Base-by-base conservation (phyloP, 805 yeast species). In the Kodamaea jinghongensis region DNA sequence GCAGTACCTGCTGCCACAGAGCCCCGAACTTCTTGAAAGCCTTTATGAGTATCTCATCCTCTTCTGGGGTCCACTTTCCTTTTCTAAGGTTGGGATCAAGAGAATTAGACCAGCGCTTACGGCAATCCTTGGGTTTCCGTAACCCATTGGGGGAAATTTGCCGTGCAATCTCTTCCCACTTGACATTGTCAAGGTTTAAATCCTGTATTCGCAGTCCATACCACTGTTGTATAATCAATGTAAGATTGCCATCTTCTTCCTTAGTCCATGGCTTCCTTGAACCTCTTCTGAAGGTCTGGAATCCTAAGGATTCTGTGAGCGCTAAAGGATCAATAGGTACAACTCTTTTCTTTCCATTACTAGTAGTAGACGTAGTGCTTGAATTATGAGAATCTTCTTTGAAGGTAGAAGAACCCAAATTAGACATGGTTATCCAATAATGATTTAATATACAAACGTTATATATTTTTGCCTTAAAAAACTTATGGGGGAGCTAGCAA, bases 91-190 rank as follows among this genome's bases (percentile, higher is more conserved):
- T 76, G 2, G 97, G 97, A 58, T 88, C 93, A 29, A 90, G 62
- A 1, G 96, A 86, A 46, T 83, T 83, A 12, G 78, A 67, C 97
- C 97, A 90, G 42, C 97, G 65, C 58, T 88, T 89, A 26, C 88
- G 74, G 55, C 96, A 85, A 56, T 88, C 95, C 51, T 85, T 87
- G 9, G 87, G 73, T 50, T 84, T 81, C 38, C 96, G 58, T 26
- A 67, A 52, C 46, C 70, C 63, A 50, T 63, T 47, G 52, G 73
- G 58, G 64, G 73, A 54, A 44, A 64, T 48, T 47, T 67, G 48
- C 10, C 41, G 44, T 1, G 81, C 75, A 29, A 81, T 70, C 38
- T 47, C 44, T 23, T 81, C 86, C 95, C 95, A 85, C 38, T 79
- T 71, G 7, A 83, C 70, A 0, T 46, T 42, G 20, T 75, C 78